Evolutionary conservation across 805 yeast genomes (phyloP).

Genomic region (Candida germanica): DNA sequence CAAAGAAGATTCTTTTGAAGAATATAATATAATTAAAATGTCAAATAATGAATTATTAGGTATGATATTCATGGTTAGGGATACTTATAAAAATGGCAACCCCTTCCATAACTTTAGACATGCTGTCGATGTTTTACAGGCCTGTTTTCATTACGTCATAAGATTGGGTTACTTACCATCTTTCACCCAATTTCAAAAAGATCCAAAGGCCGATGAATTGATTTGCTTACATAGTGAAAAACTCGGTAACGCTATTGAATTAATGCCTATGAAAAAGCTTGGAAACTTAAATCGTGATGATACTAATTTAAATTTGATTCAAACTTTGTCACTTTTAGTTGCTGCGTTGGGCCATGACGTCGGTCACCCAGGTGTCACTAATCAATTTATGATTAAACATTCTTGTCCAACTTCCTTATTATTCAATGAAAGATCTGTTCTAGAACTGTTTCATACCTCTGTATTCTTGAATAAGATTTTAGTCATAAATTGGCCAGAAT

Average conservation of each 20-base stretch:
- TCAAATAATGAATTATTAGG: conserved; percentile 47
- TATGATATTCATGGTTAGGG: conserved; percentile 65
- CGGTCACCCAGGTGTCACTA: conserved; percentile 96
- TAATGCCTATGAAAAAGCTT: conserved; percentile 10
- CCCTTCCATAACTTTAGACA: conserved; percentile 95
- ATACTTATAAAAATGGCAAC: conserved; percentile 78
- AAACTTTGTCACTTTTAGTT: conserved; percentile 59
- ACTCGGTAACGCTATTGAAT: conserved; percentile 16
- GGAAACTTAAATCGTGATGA: conserved; percentile 3
- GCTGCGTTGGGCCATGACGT: conserved; percentile 94
- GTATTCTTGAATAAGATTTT: conserved; percentile 49
- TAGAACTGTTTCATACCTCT: conserved; percentile 80
- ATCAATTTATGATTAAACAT: conserved; percentile 58
- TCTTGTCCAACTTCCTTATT: conserved; percentile 60
- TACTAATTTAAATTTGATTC: conserved; percentile 35
- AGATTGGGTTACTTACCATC: conserved; percentile 38
- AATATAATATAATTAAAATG: conserved; percentile 13
- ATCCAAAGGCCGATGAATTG: conserved; percentile 31
- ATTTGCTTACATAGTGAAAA: conserved; percentile 12
- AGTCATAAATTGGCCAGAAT: conserved; percentile 35
- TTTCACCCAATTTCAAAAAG: conserved; percentile 32
- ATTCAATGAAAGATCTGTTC: conserved; percentile 63
- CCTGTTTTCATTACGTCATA: conserved; percentile 65
- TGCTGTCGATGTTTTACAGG: conserved; percentile 93
- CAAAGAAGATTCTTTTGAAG: conserved; percentile 2